Conservation (phyloP, 2,329 filamentous ascomycete genomes). For the Ophiobolus disseminans region DNA sequence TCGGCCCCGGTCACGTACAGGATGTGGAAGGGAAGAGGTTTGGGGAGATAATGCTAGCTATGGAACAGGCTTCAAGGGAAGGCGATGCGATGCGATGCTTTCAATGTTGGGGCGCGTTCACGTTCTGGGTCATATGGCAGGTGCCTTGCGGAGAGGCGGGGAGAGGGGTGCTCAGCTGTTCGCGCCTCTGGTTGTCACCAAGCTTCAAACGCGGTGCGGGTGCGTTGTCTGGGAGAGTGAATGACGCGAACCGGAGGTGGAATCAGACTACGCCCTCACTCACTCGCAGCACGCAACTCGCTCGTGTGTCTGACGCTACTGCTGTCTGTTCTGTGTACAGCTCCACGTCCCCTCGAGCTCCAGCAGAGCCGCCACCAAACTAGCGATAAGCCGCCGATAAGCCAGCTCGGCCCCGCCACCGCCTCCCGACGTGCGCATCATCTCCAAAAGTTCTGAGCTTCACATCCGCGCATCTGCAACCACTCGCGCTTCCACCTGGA, state of each 20-base stretch:
- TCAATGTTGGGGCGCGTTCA: not conserved
- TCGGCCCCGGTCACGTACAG: not conserved
- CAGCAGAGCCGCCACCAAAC: not conserved
- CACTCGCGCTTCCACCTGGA: not conserved
- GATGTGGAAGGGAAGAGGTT: not conserved
- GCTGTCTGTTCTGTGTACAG: not conserved
- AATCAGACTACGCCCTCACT: not conserved
- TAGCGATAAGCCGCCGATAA: not conserved
- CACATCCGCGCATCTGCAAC: not conserved
- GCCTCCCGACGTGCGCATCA: constrained; percentile 2
- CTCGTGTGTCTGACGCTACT: not conserved
- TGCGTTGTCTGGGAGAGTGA: not conserved
- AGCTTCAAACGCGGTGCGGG: not conserved
- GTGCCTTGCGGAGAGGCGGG: constrained; percentile 8
- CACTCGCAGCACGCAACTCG: not conserved
- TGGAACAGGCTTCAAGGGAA: constrained; percentile 9
- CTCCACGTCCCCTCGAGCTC: not conserved
- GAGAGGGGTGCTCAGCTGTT: constrained; percentile 9
- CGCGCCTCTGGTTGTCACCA: not conserved
- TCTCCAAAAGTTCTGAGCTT: constrained; percentile 8
- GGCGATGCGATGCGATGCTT: constrained; percentile 2
- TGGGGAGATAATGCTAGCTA: not conserved
- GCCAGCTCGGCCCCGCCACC: constrained; percentile 6
- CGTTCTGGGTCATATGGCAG: constrained; percentile 15
- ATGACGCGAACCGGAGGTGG: not conserved